A percentile compares a stretch with the other conserved stretches of the same genome.
These are phyloP conservation scores for Backusella parvicylindrica DNA, from an alignment of 192 early-diverging fungal species.

Conservation along the genomic window DNA sequence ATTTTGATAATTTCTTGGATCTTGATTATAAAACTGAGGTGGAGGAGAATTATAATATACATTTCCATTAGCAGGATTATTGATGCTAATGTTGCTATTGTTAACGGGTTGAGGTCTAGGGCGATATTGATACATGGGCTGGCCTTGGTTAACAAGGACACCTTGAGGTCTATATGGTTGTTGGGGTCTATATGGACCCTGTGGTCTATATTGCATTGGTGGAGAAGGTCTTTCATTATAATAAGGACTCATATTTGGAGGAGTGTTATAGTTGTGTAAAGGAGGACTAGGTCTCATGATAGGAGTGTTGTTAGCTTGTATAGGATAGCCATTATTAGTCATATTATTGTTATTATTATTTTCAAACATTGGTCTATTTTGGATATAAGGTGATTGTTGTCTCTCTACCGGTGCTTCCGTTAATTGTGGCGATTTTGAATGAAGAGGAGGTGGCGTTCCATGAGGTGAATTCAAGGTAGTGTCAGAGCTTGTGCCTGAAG, in stretches of 20 bases:
- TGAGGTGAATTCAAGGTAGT: neutral
- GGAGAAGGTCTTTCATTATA: conserved; percentile 8
- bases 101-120: neutral
- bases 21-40: neutral
- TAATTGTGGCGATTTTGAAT: neutral
- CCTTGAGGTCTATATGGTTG: neutral
- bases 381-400: neutral
- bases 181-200: neutral
- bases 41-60: neutral
- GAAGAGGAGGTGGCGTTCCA: neutral
- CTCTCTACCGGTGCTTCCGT: neutral
- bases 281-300: neutral
- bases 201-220: neutral
- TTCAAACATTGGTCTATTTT: neutral
- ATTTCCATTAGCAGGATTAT: neutral
- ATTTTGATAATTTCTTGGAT: neutral
- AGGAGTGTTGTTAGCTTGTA: neutral
- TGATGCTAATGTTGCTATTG: neutral
- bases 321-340: neutral
- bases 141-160: neutral
- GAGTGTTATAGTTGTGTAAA: neutral
- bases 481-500: neutral
- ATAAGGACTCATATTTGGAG: neutral
- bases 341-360: neutral
- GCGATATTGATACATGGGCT: neutral